Conservation (phyloP, 805 yeast species). For the Candida manassasensis region DNA sequence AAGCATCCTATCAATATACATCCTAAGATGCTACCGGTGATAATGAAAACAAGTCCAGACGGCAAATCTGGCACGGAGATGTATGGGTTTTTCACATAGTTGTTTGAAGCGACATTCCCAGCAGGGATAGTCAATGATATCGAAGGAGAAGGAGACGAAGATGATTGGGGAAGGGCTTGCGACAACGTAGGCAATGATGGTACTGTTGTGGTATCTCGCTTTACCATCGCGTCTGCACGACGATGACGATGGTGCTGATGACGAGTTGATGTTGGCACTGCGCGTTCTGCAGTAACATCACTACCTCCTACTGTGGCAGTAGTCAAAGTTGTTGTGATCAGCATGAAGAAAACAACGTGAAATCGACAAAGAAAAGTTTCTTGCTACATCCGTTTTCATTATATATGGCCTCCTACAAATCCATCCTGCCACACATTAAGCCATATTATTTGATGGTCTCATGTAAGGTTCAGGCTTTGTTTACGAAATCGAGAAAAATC, state of each 20-base stretch:
- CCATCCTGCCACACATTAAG: no score
- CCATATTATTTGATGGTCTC: no score
- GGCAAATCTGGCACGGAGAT: conserved; percentile 21
- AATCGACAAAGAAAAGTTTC: no score
- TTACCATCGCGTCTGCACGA: not conserved
- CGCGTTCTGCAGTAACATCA: no score
- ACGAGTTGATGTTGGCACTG: no score
- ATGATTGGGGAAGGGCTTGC: not conserved
- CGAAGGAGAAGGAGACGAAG: conserved; percentile 4
- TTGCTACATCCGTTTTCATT: no score
- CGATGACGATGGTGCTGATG: conserved; percentile 2
- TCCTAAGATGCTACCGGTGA: conserved; percentile 33
- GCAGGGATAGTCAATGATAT: conserved; percentile 11
- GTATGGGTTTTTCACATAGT: conserved; percentile 24
- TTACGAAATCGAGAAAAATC: no score
- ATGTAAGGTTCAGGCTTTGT: not conserved
- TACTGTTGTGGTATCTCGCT: conserved; percentile 2
- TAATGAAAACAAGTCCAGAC: conserved; percentile 39
- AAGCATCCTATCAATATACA: conserved; percentile 15
- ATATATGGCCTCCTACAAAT: no score
- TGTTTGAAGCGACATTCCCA: conserved; percentile 2
- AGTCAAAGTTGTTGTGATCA: no score
- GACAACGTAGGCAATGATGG: conserved; percentile 1
- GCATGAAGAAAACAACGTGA: no score
- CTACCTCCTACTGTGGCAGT: no score